phyloP scores from a whole-genome alignment of 805 yeast species.

The Saccharomyces paradoxus region DNA sequence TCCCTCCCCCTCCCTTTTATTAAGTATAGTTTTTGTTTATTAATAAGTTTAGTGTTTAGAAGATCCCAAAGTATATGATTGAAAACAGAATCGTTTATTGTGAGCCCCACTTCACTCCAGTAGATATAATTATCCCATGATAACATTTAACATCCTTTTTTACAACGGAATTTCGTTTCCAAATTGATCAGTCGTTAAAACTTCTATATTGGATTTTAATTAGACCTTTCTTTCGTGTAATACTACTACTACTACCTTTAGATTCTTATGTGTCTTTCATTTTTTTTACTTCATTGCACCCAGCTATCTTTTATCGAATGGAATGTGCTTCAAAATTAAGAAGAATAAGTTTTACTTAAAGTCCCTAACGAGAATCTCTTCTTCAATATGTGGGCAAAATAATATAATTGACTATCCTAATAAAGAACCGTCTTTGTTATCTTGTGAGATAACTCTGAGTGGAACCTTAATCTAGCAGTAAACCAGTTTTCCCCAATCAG shows the following conservation, averaged over 20 bases:
- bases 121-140: background rate
- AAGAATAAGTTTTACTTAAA: background rate
- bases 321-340: background rate
- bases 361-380: background rate
- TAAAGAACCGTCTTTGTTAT: background rate
- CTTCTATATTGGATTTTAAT: background rate
- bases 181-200: background rate
- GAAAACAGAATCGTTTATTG: background rate
- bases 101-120: background rate
- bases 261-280: background rate
- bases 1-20: background rate
- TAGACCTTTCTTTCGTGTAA: background rate
- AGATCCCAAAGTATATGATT: background rate
- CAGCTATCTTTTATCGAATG: background rate
- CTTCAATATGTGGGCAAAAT: background rate
- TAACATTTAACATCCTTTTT: background rate
- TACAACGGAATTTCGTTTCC: background rate
- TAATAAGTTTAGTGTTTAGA: background rate
- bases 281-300: background rate
- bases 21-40: slow-evolving; percentile 6
- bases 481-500: background rate
- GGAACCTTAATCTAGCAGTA: background rate
- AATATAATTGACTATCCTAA: background rate
- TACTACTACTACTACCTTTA: background rate
- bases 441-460: background rate